These are phyloP conservation scores for Ganoderma boninense DNA, from an alignment of 1,284 basidiomycete genomes.

Conservation along the genomic window DNA sequence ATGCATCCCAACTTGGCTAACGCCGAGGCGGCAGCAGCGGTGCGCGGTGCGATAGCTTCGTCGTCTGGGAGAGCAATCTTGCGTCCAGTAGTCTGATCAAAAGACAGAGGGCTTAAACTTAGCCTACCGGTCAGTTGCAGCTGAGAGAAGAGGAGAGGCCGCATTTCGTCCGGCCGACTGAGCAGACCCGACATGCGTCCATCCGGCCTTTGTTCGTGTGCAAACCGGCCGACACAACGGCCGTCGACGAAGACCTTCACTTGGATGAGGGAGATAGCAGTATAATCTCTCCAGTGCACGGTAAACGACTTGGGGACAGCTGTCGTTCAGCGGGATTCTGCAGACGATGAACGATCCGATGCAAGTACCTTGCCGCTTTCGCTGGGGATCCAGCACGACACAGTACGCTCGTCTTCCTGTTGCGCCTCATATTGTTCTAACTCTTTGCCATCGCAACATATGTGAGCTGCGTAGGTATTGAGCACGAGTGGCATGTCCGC, in stretches of 20 bases:
- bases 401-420: slow-evolving; percentile 11
- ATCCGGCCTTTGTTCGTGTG: background rate
- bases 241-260: slow-evolving; percentile 7
- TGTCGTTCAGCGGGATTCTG: background rate
- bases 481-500: slow-evolving; percentile 18
- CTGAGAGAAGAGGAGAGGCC: background rate
- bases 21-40: background rate
- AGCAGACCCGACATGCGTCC: background rate
- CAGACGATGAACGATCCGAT: background rate
- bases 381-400: slow-evolving; percentile 26
- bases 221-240: background rate
- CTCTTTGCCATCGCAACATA: slow-evolving; percentile 23
- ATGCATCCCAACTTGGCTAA: background rate
- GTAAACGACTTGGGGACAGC: slow-evolving; percentile 5
- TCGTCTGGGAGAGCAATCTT: slow-evolving; percentile 3
- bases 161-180: background rate
- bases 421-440: slow-evolving; percentile 13
- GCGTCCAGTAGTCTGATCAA: background rate
- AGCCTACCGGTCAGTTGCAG: slow-evolving; percentile 17
- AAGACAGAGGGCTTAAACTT: background rate
- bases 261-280: slow-evolving; percentile 1
- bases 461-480: slow-evolving; percentile 11
- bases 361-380: slow-evolving; percentile 16
- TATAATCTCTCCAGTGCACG: slow-evolving; percentile 7
- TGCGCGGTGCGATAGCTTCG: background rate